Evolutionary conservation across 129 eudicot species (phyloP), one percentile per base, ranked within the genome.

Genomic region (Flaveria trinervia): DNA sequence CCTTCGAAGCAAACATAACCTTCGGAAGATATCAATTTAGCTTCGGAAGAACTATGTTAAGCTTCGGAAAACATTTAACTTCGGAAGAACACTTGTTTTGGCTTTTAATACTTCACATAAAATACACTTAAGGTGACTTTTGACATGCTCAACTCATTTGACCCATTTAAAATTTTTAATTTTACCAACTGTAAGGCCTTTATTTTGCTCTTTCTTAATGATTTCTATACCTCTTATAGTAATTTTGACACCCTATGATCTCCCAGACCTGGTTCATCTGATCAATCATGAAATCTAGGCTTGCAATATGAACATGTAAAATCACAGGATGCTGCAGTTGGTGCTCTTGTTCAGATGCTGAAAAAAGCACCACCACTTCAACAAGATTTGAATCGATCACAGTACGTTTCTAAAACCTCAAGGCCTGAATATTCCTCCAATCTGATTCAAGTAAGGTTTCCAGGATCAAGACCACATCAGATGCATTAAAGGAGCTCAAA

Each of bases 401-500:
- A 55, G 15, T 83, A 71, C 14, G 48, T 78, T 13, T 59, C 28
- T 67, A 57, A 77, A 68, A 48, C 79, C 71, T 76, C 83, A 51
- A 81, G 76, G 74, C 81, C 81, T 25, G 79, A 71, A 71, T 54
- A 30, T 46, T 48, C 50, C 11, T 64, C 64, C 73, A 78, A 28
- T 56, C 77, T 23, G 45, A 55, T 44, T 77, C 83, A 49, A 83
- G 75, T 48, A 79, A 75, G 65, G 75, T 78, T 54, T 23, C 84
- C 52, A 55, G 79, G 16, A 65, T 86, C 61, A 89, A 77, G 73
- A 91, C 96, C 30, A 85, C 96, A 11, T 79, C 97, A 46, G 96
- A 89, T 86, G 99, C 99, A 54, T 69, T 94, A 12, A 90, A 91
- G 52, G 97, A 94, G 89, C 98, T 94, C 26, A 88, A 84, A 65